phyloP scores from a whole-genome alignment of 2,329 filamentous ascomycete genomes.

The Intubia oerlemansii region DNA sequence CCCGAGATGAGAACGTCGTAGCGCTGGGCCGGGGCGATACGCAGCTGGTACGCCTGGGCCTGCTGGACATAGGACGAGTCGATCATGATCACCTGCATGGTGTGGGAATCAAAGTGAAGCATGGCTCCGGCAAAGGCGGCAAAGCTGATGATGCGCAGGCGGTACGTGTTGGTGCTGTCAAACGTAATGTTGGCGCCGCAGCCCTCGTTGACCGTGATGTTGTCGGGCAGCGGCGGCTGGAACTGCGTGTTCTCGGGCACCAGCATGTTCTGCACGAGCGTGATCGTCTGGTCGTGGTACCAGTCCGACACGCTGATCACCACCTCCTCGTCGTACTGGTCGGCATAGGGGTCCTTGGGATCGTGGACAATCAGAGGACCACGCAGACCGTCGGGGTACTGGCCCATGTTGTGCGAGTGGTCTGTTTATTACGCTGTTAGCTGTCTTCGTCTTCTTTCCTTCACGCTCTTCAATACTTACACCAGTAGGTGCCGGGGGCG shows the following conservation, averaged over 20 bases:
- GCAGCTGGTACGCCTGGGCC: conserved; percentile 16
- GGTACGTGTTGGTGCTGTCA: conserved; percentile 21
- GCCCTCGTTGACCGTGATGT: conserved; percentile 22
- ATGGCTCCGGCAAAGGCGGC: conserved; percentile 21
- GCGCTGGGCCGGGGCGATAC: conserved; percentile 21
- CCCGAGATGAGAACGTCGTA: conserved; percentile 21
- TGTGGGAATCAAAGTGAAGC: conserved; percentile 21
- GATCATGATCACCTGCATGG: conserved; percentile 23
- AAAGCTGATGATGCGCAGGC: conserved; percentile 24
- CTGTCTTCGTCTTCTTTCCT: neutral
- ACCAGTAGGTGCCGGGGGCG: conserved; percentile 24
- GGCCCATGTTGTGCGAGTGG: conserved; percentile 41
- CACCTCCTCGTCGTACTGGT: conserved; percentile 34
- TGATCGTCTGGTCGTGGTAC: conserved; percentile 20
- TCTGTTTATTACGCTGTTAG: conserved; percentile 17
- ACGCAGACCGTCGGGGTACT: conserved; percentile 47
- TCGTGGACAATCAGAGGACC: conserved; percentile 40
- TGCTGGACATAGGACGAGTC: conserved; percentile 20
- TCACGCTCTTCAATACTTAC: conserved; percentile 10
- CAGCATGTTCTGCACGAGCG: conserved; percentile 19
- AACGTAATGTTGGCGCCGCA: conserved; percentile 15
- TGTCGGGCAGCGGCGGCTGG: conserved; percentile 19
- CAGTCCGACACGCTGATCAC: conserved; percentile 29
- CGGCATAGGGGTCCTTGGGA: conserved; percentile 27
- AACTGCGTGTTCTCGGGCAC: conserved; percentile 17